Evolutionary conservation across 225 moss, liverwort and hornwort genomes (phyloP).

Genomic region (Pseudisothecium myosuroides): DNA sequence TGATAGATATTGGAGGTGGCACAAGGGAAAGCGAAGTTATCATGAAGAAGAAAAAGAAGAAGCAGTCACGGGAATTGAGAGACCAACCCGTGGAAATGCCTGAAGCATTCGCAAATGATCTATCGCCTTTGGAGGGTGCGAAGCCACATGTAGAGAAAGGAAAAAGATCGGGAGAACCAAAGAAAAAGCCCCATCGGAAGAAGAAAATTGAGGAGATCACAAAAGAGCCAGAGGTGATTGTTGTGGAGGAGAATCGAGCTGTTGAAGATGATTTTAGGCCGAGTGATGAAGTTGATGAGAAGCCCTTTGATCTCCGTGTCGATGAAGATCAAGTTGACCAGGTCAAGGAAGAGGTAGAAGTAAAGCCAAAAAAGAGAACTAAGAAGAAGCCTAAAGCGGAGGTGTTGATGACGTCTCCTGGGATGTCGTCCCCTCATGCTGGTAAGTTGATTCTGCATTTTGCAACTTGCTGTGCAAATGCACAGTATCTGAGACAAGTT

Average conservation of each 20-base stretch:
- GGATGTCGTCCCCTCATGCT: slow-evolving; percentile 46
- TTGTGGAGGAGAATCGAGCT: slow-evolving; percentile 46
- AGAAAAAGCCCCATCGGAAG: slow-evolving; percentile 57
- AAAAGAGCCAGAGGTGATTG: slow-evolving; percentile 25
- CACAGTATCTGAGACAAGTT: not conserved
- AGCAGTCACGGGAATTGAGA: slow-evolving; percentile 16
- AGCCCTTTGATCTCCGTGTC: slow-evolving; percentile 1
- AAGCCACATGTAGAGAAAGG: slow-evolving; percentile 29
- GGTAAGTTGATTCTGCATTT: slow-evolving; percentile 21
- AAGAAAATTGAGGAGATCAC: slow-evolving; percentile 54
- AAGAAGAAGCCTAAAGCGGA: slow-evolving; percentile 68
- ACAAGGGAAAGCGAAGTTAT: slow-evolving; percentile 13
- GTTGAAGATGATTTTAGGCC: slow-evolving; percentile 48
- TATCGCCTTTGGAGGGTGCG: slow-evolving; percentile 9
- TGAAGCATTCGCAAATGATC: slow-evolving; percentile 1
- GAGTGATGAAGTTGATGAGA: slow-evolving; percentile 43
- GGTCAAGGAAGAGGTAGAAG: slow-evolving; percentile 43
- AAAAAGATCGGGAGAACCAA: slow-evolving; percentile 16
- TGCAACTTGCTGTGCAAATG: not conserved
- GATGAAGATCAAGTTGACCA: slow-evolving; percentile 38
- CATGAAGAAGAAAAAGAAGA: slow-evolving; percentile 43
- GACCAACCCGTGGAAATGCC: not conserved
- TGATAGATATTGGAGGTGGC: slow-evolving; percentile 30
- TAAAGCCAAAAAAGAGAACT: slow-evolving; percentile 50
- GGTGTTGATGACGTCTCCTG: slow-evolving; percentile 40